A percentile compares a stretch with the other conserved stretches of the same genome.
These are phyloP conservation scores for Leucosporidium creatinivorum DNA, from an alignment of 768 basidiomycete species.

Conservation along the genomic window DNA sequence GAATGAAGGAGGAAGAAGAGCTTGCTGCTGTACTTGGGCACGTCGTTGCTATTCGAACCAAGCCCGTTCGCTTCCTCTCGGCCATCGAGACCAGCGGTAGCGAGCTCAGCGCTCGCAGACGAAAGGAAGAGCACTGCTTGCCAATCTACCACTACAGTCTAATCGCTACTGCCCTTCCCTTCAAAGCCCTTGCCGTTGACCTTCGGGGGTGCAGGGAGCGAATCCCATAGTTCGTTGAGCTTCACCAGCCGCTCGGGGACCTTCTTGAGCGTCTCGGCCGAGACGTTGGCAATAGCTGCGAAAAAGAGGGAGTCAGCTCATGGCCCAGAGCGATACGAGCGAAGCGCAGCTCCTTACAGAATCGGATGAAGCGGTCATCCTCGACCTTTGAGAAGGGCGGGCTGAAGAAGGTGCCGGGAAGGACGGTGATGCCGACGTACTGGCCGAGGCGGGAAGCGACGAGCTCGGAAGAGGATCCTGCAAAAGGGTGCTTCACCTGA, in stretches of 20 bases:
- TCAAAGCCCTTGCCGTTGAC: no score
- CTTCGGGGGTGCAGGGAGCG: no score
- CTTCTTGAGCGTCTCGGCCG: not conserved
- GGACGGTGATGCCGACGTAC: slow-evolving; percentile 57
- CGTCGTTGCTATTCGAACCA: no score
- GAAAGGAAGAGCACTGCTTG: no score
- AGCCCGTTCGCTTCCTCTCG: no score
- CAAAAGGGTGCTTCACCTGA: slow-evolving; percentile 51
- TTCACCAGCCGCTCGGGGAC: slow-evolving; percentile 11
- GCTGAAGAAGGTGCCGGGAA: slow-evolving; percentile 46
- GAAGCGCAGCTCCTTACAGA: slow-evolving; percentile 13
- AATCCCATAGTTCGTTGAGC: slow-evolving; percentile 21
- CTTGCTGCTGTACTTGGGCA: no score
- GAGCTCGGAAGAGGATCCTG: slow-evolving; percentile 46
- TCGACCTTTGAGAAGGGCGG: slow-evolving; percentile 11
- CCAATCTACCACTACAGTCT: no score
- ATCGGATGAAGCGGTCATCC: slow-evolving; percentile 25
- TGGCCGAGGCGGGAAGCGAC: slow-evolving; percentile 57
- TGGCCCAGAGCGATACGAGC: no score
- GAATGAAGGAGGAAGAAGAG: no score
- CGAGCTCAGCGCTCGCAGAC: no score
- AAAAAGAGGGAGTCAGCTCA: not conserved
- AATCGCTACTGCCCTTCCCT: no score
- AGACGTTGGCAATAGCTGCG: slow-evolving; percentile 33
- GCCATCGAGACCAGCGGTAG: no score